Evolutionary conservation across 306 rosid genomes (phyloP).

Genomic region (Rosa persica): DNA sequence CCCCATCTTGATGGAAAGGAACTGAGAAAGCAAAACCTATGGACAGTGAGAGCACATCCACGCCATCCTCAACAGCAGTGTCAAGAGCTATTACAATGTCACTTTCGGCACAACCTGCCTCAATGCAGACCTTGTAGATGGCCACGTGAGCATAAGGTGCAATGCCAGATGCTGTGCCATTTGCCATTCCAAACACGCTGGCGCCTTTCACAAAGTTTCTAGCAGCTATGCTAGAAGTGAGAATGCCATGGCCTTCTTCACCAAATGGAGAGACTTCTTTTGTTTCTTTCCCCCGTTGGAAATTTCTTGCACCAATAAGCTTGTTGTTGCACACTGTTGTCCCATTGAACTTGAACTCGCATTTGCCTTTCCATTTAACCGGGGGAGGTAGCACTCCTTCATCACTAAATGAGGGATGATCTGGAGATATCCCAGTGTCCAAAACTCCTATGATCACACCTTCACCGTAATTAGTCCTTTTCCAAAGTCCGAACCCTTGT

Average conservation of each 20-base stretch:
- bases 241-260: conserved; percentile 63
- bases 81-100: conserved; percentile 35
- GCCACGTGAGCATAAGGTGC: conserved; percentile 70
- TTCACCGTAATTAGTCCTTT: conserved; percentile 54
- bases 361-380: conserved; percentile 62
- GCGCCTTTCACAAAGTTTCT: conserved; percentile 48
- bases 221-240: conserved; percentile 58
- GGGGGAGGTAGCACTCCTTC: conserved; percentile 62
- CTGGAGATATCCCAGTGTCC: conserved; percentile 49
- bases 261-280: conserved; percentile 32
- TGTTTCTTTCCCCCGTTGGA: conserved; percentile 1
- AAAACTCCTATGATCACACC: conserved; percentile 65
- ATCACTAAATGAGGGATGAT: conserved; percentile 60
- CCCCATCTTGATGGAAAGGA: conserved; percentile 48
- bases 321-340: conserved; percentile 52
- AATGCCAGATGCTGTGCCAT: conserved; percentile 61
- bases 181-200: conserved; percentile 55
- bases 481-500: conserved; percentile 46
- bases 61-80: conserved; percentile 39
- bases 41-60: conserved; percentile 69
- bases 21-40: conserved; percentile 18
- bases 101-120: conserved; percentile 15
- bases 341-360: conserved; percentile 35
- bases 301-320: conserved; percentile 60
- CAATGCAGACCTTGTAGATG: conserved; percentile 31